A percentile compares a stretch with the other conserved stretches of the same genome.
These are phyloP conservation scores for Tetrapisispora taiwanensis DNA, from an alignment of 805 yeast genomes.

Conservation along the genomic window DNA sequence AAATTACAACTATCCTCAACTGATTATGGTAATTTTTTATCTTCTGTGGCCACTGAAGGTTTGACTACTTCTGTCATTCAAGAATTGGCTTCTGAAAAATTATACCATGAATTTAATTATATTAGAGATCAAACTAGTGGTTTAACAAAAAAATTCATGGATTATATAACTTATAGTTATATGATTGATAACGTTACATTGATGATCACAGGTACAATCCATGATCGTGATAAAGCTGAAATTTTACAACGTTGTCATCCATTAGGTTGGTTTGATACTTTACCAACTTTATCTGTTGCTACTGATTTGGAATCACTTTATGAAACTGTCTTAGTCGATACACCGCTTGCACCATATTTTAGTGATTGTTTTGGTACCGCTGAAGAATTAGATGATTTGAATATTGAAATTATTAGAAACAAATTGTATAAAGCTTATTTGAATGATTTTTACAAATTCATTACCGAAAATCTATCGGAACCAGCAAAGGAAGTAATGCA, in stretches of 20 bases:
- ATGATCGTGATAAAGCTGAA: constrained; percentile 84
- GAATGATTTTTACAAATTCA: constrained; percentile 72
- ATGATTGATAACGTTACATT: constrained; percentile 97
- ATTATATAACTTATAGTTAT: constrained; percentile 88
- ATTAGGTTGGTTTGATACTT: constrained; percentile 95
- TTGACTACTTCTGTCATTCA: constrained; percentile 81
- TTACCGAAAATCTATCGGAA: constrained; percentile 45
- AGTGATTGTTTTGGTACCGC: constrained; percentile 75
- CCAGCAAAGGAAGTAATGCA: constrained; percentile 82
- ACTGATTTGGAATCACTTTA: constrained; percentile 91
- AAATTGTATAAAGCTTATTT: constrained; percentile 85
- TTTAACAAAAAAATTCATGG: constrained; percentile 72
- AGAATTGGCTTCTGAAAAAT: constrained; percentile 59
- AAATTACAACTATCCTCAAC: constrained; percentile 91
- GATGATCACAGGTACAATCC: constrained; percentile 94
- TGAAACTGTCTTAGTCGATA: constrained; percentile 85
- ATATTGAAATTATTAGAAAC: constrained; percentile 90
- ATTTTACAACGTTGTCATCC: constrained; percentile 90
- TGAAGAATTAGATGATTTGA: constrained; percentile 86
- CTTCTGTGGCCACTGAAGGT: constrained; percentile 67
- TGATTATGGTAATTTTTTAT: constrained; percentile 85
- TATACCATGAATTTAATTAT: constrained; percentile 78
- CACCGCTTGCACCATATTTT: constrained; percentile 96
- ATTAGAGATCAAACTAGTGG: constrained; percentile 76
- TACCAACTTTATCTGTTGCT: constrained; percentile 90